phyloP scores from a whole-genome alignment of 371 early-diverging fungal genomes.

The Lichtheimia corymbifera region DNA sequence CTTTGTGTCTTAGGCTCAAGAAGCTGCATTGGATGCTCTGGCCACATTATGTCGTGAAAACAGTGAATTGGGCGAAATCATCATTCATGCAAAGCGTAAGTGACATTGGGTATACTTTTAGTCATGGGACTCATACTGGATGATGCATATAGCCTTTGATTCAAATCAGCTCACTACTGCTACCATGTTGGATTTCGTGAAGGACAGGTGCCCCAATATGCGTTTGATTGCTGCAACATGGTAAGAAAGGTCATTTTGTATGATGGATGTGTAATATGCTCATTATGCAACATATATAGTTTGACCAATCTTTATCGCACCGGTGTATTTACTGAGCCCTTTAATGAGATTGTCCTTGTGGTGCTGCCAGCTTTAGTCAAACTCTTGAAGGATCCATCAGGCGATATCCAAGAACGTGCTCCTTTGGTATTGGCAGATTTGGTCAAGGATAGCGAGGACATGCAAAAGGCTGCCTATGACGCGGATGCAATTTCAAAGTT shows the following conservation, averaged over 20 bases:
- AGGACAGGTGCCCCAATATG: conserved; percentile 65
- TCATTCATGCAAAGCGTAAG: conserved; percentile 55
- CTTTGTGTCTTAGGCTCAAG: conserved; percentile 55
- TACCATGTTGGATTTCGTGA: conserved; percentile 64
- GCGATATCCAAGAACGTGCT: conserved; percentile 68
- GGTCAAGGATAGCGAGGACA: conserved; percentile 70
- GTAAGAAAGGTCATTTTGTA: conserved; percentile 31
- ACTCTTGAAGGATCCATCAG: conserved; percentile 59
- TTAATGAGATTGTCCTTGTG: conserved; percentile 56
- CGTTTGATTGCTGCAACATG: conserved; percentile 72
- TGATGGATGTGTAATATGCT: not conserved
- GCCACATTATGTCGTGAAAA: conserved; percentile 71
- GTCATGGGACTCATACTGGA: not conserved
- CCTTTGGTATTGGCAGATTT: conserved; percentile 76
- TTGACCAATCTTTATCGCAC: conserved; percentile 72
- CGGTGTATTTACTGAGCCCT: conserved; percentile 57
- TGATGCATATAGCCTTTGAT: conserved; percentile 22
- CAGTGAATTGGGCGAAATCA: conserved; percentile 46
- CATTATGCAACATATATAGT: conserved; percentile 38
- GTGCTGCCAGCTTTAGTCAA: conserved; percentile 81
- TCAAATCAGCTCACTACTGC: conserved; percentile 38
- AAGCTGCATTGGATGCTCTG: conserved; percentile 80
- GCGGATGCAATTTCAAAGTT: conserved; percentile 75
- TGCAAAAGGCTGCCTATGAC: conserved; percentile 82
- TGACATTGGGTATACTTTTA: not conserved